phyloP scores from a whole-genome alignment of 2,329 filamentous ascomycete species.

The Madurella fahalii region DNA sequence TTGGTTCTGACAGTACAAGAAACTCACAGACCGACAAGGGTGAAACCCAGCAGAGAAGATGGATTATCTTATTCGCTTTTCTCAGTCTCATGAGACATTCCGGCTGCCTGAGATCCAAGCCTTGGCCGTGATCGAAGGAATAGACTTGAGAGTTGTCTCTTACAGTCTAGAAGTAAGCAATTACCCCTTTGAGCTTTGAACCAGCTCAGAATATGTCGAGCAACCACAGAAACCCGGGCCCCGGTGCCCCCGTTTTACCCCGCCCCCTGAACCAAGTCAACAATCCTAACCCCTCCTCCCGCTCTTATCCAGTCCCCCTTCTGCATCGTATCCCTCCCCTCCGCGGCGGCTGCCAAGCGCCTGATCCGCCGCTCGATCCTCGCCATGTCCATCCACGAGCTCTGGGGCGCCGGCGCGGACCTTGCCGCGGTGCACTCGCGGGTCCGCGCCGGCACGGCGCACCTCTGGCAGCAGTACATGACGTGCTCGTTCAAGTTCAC shows the following conservation, averaged over 20 bases:
- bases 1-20: background rate
- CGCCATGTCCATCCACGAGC: conserved; percentile 76
- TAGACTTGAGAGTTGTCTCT: conserved; percentile 67
- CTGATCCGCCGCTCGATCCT: conserved; percentile 77
- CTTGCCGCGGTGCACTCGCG: conserved; percentile 66
- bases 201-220: too few species aligned
- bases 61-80: conserved; percentile 86
- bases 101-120: conserved; percentile 78
- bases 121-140: conserved; percentile 63
- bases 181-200: background rate
- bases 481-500: conserved; percentile 74
- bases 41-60: conserved; percentile 27
- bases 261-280: conserved; percentile 14
- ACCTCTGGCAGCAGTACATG: conserved; percentile 65
- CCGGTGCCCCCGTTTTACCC: background rate
- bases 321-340: conserved; percentile 68
- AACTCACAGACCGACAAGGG: background rate
- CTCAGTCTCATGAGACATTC: conserved; percentile 88
- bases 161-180: conserved; percentile 69
- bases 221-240: background rate
- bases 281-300: conserved; percentile 4
- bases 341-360: conserved; percentile 58
- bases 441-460: conserved; percentile 54
- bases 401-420: conserved; percentile 72
- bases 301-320: conserved; percentile 67